Evolutionary conservation across 176 grass and related monocot species (phyloP).

Genomic region (Phyllostachys edulis): DNA sequence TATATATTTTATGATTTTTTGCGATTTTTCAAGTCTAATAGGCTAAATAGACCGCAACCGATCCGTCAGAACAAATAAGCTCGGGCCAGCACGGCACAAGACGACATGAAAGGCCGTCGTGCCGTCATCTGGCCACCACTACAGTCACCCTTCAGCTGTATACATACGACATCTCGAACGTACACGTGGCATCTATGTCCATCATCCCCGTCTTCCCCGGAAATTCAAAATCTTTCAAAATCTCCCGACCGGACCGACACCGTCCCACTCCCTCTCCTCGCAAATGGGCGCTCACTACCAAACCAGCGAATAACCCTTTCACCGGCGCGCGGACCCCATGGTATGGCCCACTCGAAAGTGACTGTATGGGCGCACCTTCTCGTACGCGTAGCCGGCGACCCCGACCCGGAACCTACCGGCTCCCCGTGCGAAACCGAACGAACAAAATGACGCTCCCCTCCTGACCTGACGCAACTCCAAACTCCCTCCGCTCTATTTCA

Average conservation of each 20-base stretch:
- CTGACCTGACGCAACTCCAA: conserved; percentile 30
- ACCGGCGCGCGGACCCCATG: background rate
- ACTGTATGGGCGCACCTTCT: background rate
- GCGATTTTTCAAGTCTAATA: too few species aligned
- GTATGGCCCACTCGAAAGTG: background rate
- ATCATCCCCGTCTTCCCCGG: background rate
- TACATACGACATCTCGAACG: background rate
- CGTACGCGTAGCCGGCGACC: conserved; percentile 23
- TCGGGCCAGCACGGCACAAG: too few species aligned
- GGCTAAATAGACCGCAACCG: too few species aligned
- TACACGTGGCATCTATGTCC: conserved; percentile 31
- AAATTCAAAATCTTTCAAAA: conserved; percentile 70
- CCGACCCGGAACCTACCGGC: conserved; percentile 67
- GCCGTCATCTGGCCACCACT: too few species aligned
- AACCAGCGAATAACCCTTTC: background rate
- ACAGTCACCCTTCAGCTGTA: too few species aligned
- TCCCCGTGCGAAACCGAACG: conserved; percentile 39
- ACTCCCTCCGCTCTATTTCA: conserved; percentile 28
- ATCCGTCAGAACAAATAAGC: too few species aligned
- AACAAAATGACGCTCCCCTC: conserved; percentile 32
- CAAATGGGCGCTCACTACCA: conserved; percentile 9
- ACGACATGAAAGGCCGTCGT: too few species aligned
- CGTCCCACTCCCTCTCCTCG: conserved; percentile 15
- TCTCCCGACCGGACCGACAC: conserved; percentile 35
- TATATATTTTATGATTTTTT: too few species aligned